Conservation (phyloP, 768 basidiomycete genomes). For the Leccinum fibrillosum region DNA sequence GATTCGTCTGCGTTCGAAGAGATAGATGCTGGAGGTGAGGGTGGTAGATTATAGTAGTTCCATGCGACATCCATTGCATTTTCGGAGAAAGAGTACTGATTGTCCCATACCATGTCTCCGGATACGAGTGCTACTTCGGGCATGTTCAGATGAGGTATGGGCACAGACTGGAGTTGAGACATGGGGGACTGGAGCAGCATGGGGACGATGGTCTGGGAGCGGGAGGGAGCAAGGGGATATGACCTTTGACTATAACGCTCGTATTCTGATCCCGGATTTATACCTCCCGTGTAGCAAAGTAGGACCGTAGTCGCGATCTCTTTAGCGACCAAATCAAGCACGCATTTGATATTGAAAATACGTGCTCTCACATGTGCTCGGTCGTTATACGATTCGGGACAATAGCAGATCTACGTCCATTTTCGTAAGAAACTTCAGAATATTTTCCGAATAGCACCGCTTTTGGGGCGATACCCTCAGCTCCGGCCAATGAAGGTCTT, state of each 20-base stretch:
- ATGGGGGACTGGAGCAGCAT: slow-evolving; percentile 13
- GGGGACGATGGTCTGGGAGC: slow-evolving; percentile 6
- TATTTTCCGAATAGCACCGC: slow-evolving; percentile 16
- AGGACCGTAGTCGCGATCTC: slow-evolving; percentile 22
- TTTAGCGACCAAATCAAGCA: slow-evolving; percentile 34
- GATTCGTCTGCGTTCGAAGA: slow-evolving; percentile 44
- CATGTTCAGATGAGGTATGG: slow-evolving; percentile 59
- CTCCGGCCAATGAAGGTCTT: slow-evolving; percentile 15
- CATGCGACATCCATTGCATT: slow-evolving; percentile 40
- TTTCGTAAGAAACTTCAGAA: slow-evolving; percentile 19
- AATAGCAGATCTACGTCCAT: slow-evolving; percentile 26
- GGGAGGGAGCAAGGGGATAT: slow-evolving; percentile 18
- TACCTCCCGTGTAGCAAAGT: slow-evolving; percentile 30
- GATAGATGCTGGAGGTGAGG: slow-evolving; percentile 48
- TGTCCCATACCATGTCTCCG: slow-evolving; percentile 48
- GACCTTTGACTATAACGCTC: slow-evolving; percentile 18
- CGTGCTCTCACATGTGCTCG: slow-evolving; percentile 31
- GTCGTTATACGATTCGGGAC: slow-evolving; percentile 26
- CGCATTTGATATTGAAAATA: slow-evolving; percentile 33
- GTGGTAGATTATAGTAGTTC: slow-evolving; percentile 48
- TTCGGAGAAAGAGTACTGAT: slow-evolving; percentile 35
- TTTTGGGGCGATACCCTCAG: slow-evolving; percentile 18
- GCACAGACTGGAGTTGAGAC: slow-evolving; percentile 32
- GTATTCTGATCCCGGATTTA: slow-evolving; percentile 27
- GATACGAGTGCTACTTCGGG: slow-evolving; percentile 56